Base-by-base conservation (phyloP, 768 basidiomycete species). In the Naganishia kalamii region DNA sequence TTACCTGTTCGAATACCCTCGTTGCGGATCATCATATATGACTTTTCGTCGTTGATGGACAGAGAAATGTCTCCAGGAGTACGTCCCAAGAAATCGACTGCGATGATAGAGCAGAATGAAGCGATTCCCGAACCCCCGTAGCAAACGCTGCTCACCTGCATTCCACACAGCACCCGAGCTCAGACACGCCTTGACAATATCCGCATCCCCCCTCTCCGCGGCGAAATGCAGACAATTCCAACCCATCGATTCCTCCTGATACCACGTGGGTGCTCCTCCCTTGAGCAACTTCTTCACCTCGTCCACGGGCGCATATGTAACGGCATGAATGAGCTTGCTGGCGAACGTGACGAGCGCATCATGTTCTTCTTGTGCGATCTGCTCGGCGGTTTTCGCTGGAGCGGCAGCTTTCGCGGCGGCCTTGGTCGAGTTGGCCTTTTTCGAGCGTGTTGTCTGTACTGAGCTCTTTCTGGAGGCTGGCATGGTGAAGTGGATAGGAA, bases 91-190 rank as follows among this genome's bases (percentile, higher is more conserved):
- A 86, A 83, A 74, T 96, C 91, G 68, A 88, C 91, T 88, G 69
- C 10, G 6, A 46, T 60, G 62, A 62, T 40, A 62, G 40, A 13
- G 50, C 49, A 46, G 33, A 13, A 57, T 52, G 11, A 17, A 54
- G 41, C 46, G 11, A 13, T 13, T 33, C 29, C 35, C 19, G n/a
- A 44, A n/a, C 43, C 43, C 5, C 43, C 8, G 4, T 25, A 21
- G 25, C 33, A 37, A 37, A 68, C 33, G 35, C 6, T 23, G 74
- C 82, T 68, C 69, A 85, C 91, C 85, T 71, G 89, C 83, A 77
- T 93, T 96, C 96, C 96, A 99, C 0, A 91, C 74, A 0, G 90
- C 92, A 13, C 94, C 92, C 62, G 84, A 82, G n/a, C 85, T 81
- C 29, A 99, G 81, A 35, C 98, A 81, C 6, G 83, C 73, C 60